phyloP scores from a whole-genome alignment of 2,329 filamentous ascomycete genomes.

The Pyricularia grisea region DNA sequence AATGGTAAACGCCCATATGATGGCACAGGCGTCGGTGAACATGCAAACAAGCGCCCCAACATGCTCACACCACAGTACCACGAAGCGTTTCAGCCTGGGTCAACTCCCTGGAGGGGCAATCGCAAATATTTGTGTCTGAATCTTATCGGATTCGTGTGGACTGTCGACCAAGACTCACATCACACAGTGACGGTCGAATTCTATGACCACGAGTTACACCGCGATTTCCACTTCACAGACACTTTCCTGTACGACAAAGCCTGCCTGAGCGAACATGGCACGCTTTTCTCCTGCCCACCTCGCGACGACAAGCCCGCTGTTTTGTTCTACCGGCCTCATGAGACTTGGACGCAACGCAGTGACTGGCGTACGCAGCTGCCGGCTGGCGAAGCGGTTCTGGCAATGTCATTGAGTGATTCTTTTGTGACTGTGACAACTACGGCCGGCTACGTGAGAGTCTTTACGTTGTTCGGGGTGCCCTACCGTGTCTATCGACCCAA shows the following conservation, averaged over 20 bases:
- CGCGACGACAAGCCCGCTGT: slow-evolving; percentile 58
- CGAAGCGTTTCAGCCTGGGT: slow-evolving; percentile 82
- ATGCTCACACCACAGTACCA: slow-evolving; percentile 59
- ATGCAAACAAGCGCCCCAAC: slow-evolving; percentile 38
- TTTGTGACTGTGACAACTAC: slow-evolving; percentile 86
- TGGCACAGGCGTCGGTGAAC: slow-evolving; percentile 39
- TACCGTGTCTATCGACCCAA: slow-evolving; percentile 87
- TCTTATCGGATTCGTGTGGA: slow-evolving; percentile 91
- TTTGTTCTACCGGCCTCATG: slow-evolving; percentile 94
- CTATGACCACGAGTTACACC: slow-evolving; percentile 84
- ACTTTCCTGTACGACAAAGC: slow-evolving; percentile 95
- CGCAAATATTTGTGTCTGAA: slow-evolving; percentile 90
- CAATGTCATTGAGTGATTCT: slow-evolving; percentile 83
- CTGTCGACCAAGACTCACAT: slow-evolving; percentile 86
- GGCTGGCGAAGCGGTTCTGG: slow-evolving; percentile 72
- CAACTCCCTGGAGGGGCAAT: slow-evolving; percentile 92
- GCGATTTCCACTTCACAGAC: slow-evolving; percentile 96
- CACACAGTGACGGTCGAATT: slow-evolving; percentile 96
- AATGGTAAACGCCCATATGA: slow-evolving; percentile 40
- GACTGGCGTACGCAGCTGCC: slow-evolving; percentile 92
- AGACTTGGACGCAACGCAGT: slow-evolving; percentile 84
- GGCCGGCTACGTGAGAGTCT: slow-evolving; percentile 82
- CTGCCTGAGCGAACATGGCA: slow-evolving; percentile 76
- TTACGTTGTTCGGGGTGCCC: slow-evolving; percentile 85
- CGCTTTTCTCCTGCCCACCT: slow-evolving; percentile 75